These are phyloP conservation scores for Gracilaria domingensis DNA, from an alignment of 23 red algal species.

Conservation along the genomic window DNA sequence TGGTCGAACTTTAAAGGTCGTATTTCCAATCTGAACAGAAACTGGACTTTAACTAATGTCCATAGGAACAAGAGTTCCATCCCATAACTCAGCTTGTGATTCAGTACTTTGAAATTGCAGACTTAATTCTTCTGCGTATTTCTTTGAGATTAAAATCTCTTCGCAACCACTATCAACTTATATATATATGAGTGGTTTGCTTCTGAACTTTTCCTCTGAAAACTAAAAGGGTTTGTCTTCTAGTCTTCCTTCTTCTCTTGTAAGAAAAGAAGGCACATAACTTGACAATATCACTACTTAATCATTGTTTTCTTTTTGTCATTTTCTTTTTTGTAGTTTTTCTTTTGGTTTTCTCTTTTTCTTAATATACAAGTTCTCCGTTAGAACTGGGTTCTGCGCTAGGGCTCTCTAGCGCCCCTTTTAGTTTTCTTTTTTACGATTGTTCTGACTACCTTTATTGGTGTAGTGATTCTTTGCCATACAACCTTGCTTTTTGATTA, in stretches of 20 bases:
- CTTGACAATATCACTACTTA: background rate
- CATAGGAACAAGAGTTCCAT: constrained; percentile 41
- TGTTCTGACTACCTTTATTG: no score
- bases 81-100: constrained; percentile 24
- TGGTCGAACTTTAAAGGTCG: background rate
- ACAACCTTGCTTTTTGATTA: no score
- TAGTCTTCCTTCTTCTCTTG: constrained; percentile 22
- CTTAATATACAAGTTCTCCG: background rate
- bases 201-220: no score
- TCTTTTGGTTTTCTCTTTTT: background rate
- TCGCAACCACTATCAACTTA: constrained; percentile 39
- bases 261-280: background rate
- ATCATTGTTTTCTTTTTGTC: background rate
- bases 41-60: background rate
- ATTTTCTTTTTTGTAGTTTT: constrained; percentile 34
- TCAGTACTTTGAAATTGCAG: background rate
- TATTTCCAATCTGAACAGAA: background rate
- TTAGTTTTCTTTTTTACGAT: no score
- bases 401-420: no score
- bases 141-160: constrained; percentile 45
- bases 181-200: background rate
- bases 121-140: background rate
- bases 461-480: no score
- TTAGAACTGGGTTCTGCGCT: no score
- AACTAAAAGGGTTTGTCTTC: no score